phyloP scores from a whole-genome alignment of 2,329 filamentous ascomycete genomes.

The Stachybotrys echinatus region DNA sequence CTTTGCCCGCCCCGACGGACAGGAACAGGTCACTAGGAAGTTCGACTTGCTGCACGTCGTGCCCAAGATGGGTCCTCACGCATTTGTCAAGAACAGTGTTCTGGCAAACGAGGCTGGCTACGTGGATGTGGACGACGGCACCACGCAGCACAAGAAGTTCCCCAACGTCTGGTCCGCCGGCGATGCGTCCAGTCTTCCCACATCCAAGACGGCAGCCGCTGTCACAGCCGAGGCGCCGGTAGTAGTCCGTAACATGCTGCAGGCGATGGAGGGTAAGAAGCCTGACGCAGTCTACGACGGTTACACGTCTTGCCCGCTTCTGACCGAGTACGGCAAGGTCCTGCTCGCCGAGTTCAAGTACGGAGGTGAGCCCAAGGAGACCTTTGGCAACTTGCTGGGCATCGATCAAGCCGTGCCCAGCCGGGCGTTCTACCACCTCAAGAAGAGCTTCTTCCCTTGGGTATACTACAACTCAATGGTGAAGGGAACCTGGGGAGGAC shows the following conservation, averaged over 20 bases:
- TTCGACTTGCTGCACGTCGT: slow-evolving; percentile 54
- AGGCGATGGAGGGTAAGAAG: slow-evolving; percentile 37
- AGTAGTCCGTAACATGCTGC: slow-evolving; percentile 42
- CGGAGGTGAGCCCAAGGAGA: slow-evolving; percentile 57
- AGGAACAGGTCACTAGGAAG: slow-evolving; percentile 34
- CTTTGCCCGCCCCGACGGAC: slow-evolving; percentile 39
- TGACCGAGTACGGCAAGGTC: slow-evolving; percentile 56
- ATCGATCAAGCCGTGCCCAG: slow-evolving; percentile 53
- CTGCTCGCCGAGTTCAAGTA: slow-evolving; percentile 63
- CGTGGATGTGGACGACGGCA: slow-evolving; percentile 51
- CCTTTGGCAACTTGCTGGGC: slow-evolving; percentile 48
- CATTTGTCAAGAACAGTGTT: slow-evolving; percentile 46
- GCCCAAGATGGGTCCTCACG: slow-evolving; percentile 55
- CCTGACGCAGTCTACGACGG: slow-evolving; percentile 43
- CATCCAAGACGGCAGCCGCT: slow-evolving; percentile 50
- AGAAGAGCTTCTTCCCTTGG: slow-evolving; percentile 65
- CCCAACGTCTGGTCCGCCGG: slow-evolving; percentile 54
- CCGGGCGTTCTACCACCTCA: slow-evolving; percentile 54
- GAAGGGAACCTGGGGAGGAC: slow-evolving; percentile 57
- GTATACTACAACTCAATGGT: slow-evolving; percentile 57
- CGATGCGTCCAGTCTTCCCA: slow-evolving; percentile 54
- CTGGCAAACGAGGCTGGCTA: slow-evolving; percentile 51
- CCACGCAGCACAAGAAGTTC: slow-evolving; percentile 47
- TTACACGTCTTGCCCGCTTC: slow-evolving; percentile 50
- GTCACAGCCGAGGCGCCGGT: slow-evolving; percentile 47